These are phyloP conservation scores for Talaromyces amestolkiae DNA, from an alignment of 2,329 filamentous ascomycete species.

Conservation along the genomic window DNA sequence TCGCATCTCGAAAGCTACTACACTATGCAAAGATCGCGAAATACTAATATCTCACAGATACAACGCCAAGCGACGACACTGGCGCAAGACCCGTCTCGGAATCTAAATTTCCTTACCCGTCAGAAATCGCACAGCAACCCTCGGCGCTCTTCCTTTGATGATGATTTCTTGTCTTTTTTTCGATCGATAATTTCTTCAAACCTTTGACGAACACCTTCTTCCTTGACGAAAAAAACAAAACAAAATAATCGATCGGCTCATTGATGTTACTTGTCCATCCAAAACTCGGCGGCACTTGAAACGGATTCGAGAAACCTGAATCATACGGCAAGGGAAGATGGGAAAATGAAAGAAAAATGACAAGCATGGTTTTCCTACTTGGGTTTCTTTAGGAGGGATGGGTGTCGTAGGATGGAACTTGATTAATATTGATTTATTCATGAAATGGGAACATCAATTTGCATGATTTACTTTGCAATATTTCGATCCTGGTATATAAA, in stretches of 20 bases:
- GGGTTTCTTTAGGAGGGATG: background rate
- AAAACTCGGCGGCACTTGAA: background rate
- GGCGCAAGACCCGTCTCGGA: constrained; percentile 99
- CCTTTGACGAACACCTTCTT: constrained; percentile 5
- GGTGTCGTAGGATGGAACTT: background rate
- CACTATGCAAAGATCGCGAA: too few species aligned
- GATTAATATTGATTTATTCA: constrained; percentile 2
- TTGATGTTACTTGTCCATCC: constrained; percentile 5
- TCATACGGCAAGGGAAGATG: background rate
- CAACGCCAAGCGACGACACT: constrained; percentile 99
- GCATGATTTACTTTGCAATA: background rate
- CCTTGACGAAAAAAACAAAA: constrained; percentile 7
- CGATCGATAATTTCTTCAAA: background rate
- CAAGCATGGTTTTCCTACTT: constrained; percentile 4
- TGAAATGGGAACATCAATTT: constrained; percentile 10
- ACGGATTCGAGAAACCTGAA: background rate
- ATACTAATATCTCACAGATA: constrained; percentile 51
- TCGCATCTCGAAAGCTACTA: background rate
- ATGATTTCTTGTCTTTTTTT: constrained; percentile 4
- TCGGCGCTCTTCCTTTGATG: constrained; percentile 15
- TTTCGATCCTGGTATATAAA: background rate
- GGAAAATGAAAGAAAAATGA: background rate
- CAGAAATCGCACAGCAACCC: constrained; percentile 14
- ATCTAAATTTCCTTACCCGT: constrained; percentile 65
- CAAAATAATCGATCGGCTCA: constrained; percentile 3